These are phyloP conservation scores for Cryomyces antarcticus DNA, from an alignment of 495 filamentous ascomycete genomes.

Conservation along the genomic window DNA sequence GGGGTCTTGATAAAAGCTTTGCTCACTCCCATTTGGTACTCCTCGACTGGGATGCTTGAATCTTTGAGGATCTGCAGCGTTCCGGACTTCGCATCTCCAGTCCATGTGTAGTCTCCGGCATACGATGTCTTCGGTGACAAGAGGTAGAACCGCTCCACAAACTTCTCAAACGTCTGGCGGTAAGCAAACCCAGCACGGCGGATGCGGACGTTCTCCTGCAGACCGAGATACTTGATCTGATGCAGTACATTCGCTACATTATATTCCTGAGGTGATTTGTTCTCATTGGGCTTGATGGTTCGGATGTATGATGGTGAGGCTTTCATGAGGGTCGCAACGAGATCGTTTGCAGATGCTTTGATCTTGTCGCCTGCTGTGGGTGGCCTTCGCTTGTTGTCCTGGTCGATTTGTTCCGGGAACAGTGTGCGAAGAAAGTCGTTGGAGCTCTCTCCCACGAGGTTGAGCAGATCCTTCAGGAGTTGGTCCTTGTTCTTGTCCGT, in stretches of 20 bases:
- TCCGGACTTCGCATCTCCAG: conserved; percentile 63
- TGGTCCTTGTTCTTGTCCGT: conserved; percentile 99
- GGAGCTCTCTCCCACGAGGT: conserved; percentile 61
- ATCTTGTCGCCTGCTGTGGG: conserved; percentile 97
- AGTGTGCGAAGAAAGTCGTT: conserved; percentile 72
- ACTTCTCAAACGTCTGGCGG: conserved; percentile 94
- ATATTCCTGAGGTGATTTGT: conserved; percentile 86
- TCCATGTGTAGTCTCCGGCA: conserved; percentile 93
- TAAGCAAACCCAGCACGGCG: conserved; percentile 93
- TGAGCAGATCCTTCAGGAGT: conserved; percentile 81
- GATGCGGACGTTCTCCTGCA: conserved; percentile 98
- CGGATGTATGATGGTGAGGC: conserved; percentile 92
- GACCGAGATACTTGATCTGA: conserved; percentile 97
- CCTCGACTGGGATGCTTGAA: conserved; percentile 80
- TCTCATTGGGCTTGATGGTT: conserved; percentile 98
- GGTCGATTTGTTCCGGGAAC: conserved; percentile 87
- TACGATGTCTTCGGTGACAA: conserved; percentile 89
- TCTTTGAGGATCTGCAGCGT: conserved; percentile 92
- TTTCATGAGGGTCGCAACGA: conserved; percentile 93
- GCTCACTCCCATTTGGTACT: conserved; percentile 91
- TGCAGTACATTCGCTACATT: conserved; percentile 81
- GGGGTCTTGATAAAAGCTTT: conserved; percentile 99
- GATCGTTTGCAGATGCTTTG: conserved; percentile 82
- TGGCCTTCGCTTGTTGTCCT: conserved; percentile 83
- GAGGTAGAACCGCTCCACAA: conserved; percentile 92